Percentiles rank a stretch among this genome's conserved stretches.
These are phyloP conservation scores for Ascodesmis nigricans DNA, from an alignment of 495 filamentous ascomycete genomes.

Conservation along the genomic window DNA sequence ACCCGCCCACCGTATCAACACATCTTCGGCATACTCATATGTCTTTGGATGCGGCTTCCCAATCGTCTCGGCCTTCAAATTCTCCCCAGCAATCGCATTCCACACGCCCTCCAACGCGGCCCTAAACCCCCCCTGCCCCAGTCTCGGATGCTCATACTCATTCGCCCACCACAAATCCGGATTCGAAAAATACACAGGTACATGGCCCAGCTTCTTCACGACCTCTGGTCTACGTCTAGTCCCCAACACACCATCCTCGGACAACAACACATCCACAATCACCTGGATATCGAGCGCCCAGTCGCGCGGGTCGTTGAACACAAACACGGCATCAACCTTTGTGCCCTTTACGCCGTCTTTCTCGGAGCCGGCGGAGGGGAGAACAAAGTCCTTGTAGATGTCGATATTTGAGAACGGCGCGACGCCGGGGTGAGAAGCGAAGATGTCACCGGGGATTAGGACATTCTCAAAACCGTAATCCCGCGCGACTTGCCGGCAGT, in stretches of 20 bases:
- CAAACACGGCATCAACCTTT: constrained; percentile 65
- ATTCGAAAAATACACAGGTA: constrained; percentile 68
- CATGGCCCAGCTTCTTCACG: constrained; percentile 59
- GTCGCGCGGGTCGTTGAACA: constrained; percentile 81
- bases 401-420: constrained; percentile 23
- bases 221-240: constrained; percentile 42
- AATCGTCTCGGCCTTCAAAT: constrained; percentile 43
- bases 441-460: constrained; percentile 65
- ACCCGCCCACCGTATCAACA: constrained; percentile 28
- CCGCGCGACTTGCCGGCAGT: constrained; percentile 54
- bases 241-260: constrained; percentile 47
- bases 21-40: constrained; percentile 62
- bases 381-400: constrained; percentile 30
- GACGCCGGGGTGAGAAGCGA: constrained; percentile 41
- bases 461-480: constrained; percentile 71
- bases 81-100: constrained; percentile 45
- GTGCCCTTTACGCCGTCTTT: constrained; percentile 31
- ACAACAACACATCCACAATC: constrained; percentile 60
- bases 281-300: constrained; percentile 60
- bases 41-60: constrained; percentile 64
- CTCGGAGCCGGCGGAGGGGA: constrained; percentile 29
- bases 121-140: constrained; percentile 85
- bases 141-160: constrained; percentile 57
- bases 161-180: constrained; percentile 79
- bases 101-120: constrained; percentile 60